Base-by-base conservation (phyloP, 2,329 filamentous ascomycete genomes). In the Fusarium verrucosum region DNA sequence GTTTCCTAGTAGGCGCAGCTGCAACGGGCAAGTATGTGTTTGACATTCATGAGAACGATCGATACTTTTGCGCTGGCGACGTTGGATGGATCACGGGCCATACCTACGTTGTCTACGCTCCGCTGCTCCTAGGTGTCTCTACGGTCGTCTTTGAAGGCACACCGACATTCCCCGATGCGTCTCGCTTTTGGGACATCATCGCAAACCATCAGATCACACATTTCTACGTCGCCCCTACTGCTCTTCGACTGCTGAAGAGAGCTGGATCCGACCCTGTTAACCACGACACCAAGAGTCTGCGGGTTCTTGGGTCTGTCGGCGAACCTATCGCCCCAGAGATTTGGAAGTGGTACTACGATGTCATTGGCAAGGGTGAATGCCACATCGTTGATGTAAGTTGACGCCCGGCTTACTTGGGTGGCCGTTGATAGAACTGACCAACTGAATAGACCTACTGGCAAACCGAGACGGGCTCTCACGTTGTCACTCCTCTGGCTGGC, bases 81-180 rank as follows among this genome's bases (percentile, higher is more conserved):
- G 92, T 97, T 40, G 94, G 94, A 65, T 97, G 94, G 94, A 97
- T 97, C 75, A 97, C 94, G 19, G 94, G 94, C 14, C 94, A 97
- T 78, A 97, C 94, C 20, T 97, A 97, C 70, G 93, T 97, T 44
- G 92, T 97, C 17, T 97, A 97, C 74, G 92, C 94, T 5, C 94
- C 94, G 52, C 83, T 97, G 45, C 83, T 97, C 16, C 85, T 97
- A 33, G 94, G 94, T 80, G 89, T 95, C 52, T 86, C 93, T 3
- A 97, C 93, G 0, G 92, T 97, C 10, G 92, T 97, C 14, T 97
- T 97, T 70, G 94, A 97, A 79, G 94, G 94, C 70, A 97, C 94
- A 3, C 94, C 94, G 0, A 92, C 92, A 16, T 97, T 96, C 76
- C 94, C 94, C 64, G 88, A 94, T 80, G 96, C 95, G 81, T 95